Evolutionary conservation across 2,329 filamentous ascomycete species (phyloP), one percentile per base, ranked within the genome.

Genomic region (Hypoxylon sp.): DNA sequence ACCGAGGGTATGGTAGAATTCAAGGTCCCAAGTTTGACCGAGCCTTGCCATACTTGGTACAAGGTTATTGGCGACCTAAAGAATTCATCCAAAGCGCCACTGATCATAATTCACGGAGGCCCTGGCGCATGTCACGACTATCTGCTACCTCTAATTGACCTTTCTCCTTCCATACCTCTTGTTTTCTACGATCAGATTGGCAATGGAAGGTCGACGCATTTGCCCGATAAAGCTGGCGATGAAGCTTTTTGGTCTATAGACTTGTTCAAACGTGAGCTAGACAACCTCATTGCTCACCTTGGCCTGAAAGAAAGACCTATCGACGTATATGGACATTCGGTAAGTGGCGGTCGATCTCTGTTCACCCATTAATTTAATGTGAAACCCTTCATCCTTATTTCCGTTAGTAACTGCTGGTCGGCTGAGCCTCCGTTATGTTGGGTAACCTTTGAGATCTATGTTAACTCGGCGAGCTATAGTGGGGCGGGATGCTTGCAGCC

Each of bases 141-240:
- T 68, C 71, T 84, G 17, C 70, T 79, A 0, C 76, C 80, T 0
- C 75, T 86, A 31, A 75, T 74, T 0, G 76, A 79, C 35, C 77
- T 86, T 5, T 71, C 80, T 13, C 63, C 71, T n/a, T 73, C 74
- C 24, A 79, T 82, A 6, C 83, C 86, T 0, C 76, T 87, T 1
- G 75, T 88, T 29, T 81, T 87, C 73, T 88, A 88, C 74, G 85
- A 88, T 71, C 85, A 88, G 67, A 78, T 87, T 54, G 85, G 86
- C 22, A 83, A 81, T 67, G 86, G 84, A 6, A 72, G 74, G 14
- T 85, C 81, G 3, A 87, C 86, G 0, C 85, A 83, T 58, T 78
- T 87, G 9, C 80, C 73, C 0, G 81, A 84, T 31, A 84, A 82
- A 59, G 75, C 74, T 10, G 81, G 82, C 11, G 82, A 86, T 53